phyloP scores from a whole-genome alignment of 2,329 filamentous ascomycete species.

The Monilinia vaccinii-corymbosi region DNA sequence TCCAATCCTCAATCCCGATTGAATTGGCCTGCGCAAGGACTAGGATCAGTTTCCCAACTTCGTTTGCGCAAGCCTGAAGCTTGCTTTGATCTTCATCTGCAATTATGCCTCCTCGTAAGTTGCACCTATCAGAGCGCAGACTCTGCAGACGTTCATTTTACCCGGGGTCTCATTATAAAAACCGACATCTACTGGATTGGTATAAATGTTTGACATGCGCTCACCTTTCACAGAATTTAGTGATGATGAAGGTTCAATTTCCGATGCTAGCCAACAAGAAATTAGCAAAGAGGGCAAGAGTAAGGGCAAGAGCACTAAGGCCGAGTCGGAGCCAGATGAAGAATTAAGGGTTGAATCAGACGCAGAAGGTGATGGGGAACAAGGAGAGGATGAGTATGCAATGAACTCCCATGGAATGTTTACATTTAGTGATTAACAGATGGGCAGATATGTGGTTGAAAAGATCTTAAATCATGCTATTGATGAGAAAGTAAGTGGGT shows the following conservation, averaged over 20 bases:
- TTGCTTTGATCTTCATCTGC: background rate
- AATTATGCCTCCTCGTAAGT: constrained; percentile 29
- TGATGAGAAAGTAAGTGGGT: constrained; percentile 40
- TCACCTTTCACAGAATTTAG: constrained; percentile 23
- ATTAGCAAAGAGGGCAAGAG: background rate
- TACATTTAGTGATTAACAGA: constrained; percentile 19
- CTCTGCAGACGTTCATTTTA: background rate
- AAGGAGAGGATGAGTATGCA: constrained; percentile 36
- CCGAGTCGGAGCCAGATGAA: constrained; percentile 17
- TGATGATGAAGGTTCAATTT: constrained; percentile 29
- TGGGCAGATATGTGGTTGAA: constrained; percentile 60
- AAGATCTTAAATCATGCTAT: constrained; percentile 60
- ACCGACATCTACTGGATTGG: background rate
- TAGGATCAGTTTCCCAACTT: background rate
- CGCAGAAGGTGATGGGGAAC: constrained; percentile 30
- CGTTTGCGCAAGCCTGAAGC: background rate
- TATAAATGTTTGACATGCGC: constrained; percentile 13
- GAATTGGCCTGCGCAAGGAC: background rate
- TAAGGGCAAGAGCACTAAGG: constrained; percentile 13
- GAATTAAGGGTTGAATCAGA: constrained; percentile 23
- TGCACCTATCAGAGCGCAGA: background rate
- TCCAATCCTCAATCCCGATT: background rate
- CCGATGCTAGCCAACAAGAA: constrained; percentile 27
- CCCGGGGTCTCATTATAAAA: background rate
- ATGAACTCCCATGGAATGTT: constrained; percentile 11